Percentiles rank a stretch among this genome's conserved stretches.
Conservation (phyloP, 169 alveolate genomes). For the Eimeria tenella region DNA sequence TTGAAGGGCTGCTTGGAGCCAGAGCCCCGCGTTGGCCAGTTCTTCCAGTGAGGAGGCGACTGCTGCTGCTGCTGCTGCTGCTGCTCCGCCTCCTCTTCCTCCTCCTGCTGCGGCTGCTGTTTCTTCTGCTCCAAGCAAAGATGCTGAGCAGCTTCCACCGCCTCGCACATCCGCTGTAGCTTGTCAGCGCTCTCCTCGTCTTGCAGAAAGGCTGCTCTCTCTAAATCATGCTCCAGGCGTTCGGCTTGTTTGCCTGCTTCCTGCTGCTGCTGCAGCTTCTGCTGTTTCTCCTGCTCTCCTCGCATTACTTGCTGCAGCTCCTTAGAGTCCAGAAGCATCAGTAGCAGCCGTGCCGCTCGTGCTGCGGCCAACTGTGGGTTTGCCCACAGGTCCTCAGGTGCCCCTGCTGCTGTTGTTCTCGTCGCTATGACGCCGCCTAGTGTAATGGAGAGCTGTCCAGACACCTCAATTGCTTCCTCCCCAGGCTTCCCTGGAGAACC, state of each 20-base stretch:
- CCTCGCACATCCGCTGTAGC: background rate
- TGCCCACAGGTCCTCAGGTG: background rate
- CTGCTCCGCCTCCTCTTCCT: background rate
- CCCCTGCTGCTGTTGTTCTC: background rate
- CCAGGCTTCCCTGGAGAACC: background rate
- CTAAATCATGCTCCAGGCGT: background rate
- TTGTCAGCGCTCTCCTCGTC: background rate
- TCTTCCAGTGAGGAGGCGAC: too few relatives aligned
- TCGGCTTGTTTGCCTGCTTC: background rate
- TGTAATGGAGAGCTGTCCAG: background rate
- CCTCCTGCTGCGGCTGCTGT: conserved; percentile 29
- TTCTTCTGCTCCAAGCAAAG: conserved; percentile 4
- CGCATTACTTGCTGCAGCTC: background rate
- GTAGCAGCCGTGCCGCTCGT: conserved; percentile 14
- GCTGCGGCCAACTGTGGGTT: background rate
- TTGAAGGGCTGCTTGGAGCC: too few relatives aligned
- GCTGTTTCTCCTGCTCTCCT: conserved; percentile 20
- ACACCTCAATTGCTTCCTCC: background rate
- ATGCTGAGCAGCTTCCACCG: background rate
- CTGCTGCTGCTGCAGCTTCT: conserved; percentile 44
- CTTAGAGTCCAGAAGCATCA: conserved; percentile 10
- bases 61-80: background rate
- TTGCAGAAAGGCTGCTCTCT: background rate
- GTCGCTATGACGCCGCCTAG: background rate
- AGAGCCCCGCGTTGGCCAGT: too few relatives aligned